phyloP scores from a whole-genome alignment of 1,284 basidiomycete genomes.

The Porodaedalea pini region DNA sequence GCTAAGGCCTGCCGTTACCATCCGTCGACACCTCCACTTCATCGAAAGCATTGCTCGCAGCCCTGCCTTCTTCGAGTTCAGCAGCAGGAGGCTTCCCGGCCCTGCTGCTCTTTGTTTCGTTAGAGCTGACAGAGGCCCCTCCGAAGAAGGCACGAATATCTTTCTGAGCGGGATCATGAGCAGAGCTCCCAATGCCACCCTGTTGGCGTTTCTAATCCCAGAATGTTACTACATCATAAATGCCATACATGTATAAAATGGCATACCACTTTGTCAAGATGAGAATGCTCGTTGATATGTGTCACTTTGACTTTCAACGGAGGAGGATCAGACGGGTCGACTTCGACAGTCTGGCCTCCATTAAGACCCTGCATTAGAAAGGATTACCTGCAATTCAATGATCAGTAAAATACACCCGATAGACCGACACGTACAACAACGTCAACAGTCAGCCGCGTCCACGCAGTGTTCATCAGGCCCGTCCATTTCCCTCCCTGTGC shows the following conservation, averaged over 20 bases:
- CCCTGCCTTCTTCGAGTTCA: constrained; percentile 16
- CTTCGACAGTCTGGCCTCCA: constrained; percentile 28
- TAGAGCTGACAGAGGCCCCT: constrained; percentile 34
- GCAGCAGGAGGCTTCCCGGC: background rate
- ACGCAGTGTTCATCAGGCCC: constrained; percentile 68
- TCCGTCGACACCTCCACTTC: constrained; percentile 5
- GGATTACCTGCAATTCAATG: constrained; percentile 1
- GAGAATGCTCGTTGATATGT: constrained; percentile 53
- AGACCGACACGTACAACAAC: constrained; percentile 1
- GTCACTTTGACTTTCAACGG: constrained; percentile 44
- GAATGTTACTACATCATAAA: background rate
- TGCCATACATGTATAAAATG: background rate
- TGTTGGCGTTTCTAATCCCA: constrained; percentile 62
- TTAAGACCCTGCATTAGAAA: constrained; percentile 29
- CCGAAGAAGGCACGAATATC: constrained; percentile 76
- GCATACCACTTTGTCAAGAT: constrained; percentile 56
- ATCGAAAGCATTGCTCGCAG: constrained; percentile 18
- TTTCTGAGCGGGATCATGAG: constrained; percentile 72
- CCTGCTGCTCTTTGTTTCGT: background rate
- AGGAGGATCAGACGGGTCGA: constrained; percentile 29
- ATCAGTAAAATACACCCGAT: background rate
- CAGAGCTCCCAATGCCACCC: constrained; percentile 72
- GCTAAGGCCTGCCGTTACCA: background rate
- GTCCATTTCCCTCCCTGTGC: constrained; percentile 37
- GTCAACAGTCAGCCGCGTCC: constrained; percentile 49